These are phyloP conservation scores for Microsporum ferrugineum DNA, from an alignment of 2,329 filamentous ascomycete species.

Conservation along the genomic window DNA sequence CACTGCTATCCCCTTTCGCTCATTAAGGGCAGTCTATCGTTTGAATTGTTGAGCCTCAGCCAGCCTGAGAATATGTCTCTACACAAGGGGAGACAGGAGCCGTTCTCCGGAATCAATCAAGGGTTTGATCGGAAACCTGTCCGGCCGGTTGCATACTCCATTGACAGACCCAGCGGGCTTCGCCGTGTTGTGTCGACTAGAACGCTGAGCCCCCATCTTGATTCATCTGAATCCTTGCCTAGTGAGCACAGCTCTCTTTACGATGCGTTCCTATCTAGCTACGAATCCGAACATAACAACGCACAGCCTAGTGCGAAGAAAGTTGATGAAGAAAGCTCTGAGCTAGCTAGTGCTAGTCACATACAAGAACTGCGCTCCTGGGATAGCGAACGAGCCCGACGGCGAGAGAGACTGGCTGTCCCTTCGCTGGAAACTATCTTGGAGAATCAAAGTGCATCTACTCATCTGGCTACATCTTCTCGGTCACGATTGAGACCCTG, in stretches of 20 bases:
- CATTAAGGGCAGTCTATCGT: not conserved
- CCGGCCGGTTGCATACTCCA: not conserved
- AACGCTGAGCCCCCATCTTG: slow-evolving; percentile 15
- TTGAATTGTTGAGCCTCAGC: not conserved
- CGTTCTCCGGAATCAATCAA: not conserved
- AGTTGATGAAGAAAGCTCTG: slow-evolving; percentile 28
- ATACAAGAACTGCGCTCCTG: not conserved
- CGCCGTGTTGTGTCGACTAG: slow-evolving; percentile 16
- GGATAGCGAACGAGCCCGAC: not conserved
- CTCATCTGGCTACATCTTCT: slow-evolving; percentile 14
- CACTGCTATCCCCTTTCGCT: not conserved
- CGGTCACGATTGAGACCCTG: slow-evolving; percentile 6
- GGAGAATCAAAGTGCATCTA: slow-evolving; percentile 19
- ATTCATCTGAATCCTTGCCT: slow-evolving; percentile 23
- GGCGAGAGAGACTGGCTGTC: slow-evolving; percentile 15
- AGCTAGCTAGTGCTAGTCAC: not conserved
- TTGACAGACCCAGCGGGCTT: slow-evolving; percentile 8
- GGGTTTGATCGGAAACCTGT: not conserved
- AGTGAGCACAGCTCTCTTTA: slow-evolving; percentile 31
- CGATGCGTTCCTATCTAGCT: slow-evolving; percentile 26
- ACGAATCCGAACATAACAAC: slow-evolving; percentile 16
- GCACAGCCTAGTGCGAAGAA: not conserved
- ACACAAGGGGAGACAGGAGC: not conserved
- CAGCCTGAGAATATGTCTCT: not conserved
- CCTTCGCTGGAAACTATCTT: slow-evolving; percentile 20